Base-by-base conservation (phyloP, 768 basidiomycete species). In the Solioccasus polychromus region DNA sequence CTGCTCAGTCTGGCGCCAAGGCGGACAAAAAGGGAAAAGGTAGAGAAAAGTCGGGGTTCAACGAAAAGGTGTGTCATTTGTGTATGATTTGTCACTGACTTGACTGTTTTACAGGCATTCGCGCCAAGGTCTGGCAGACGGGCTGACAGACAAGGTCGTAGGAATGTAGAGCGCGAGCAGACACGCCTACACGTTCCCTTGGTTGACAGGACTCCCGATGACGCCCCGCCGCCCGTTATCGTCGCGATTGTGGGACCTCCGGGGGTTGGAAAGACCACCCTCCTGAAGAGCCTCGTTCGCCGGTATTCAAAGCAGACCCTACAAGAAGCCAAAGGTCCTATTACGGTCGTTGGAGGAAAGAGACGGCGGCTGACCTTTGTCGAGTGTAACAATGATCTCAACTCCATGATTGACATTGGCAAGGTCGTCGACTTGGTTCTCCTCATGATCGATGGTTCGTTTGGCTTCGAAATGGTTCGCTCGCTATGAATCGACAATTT, bases 391-490 rank as follows among this genome's bases (percentile, higher is more conserved):
- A 97, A 92, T 63, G 94, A 98, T 71, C 76, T 98, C 55, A 93
- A 93, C 66, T 92, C 92, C 41, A 97, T 98, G 95, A 90, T 98
- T 54, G 96, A 99, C 75, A 77, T 97, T 58, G 95, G 85, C 44
- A 99, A 99, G 69, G 82, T 98, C 46, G 96, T 91, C 8, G 96
- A 98, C 69, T 76, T 99, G 46, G 89, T 98, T 5, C 76, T 99
- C 35, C 82, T 99, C 52, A 94, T 98, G 92, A 85, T 98, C 53
- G 96, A 99, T 61, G 95, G 88, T 4, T 93, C 91, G 22, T 98
- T 93, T 66, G 96, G 96, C 4, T 95, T 98, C 55, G 96, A 98
- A 70, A 99, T 98, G 96, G 95, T 92, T 54, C 51, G 81, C 59
- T 35, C n/a, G 29, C 20, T 3, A 7, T 11, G 5, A 11, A 28